A percentile compares a stretch with the other conserved stretches of the same genome.
These are phyloP conservation scores for Coffea humblotiana DNA, from an alignment of 305 asterid species.

Conservation along the genomic window DNA sequence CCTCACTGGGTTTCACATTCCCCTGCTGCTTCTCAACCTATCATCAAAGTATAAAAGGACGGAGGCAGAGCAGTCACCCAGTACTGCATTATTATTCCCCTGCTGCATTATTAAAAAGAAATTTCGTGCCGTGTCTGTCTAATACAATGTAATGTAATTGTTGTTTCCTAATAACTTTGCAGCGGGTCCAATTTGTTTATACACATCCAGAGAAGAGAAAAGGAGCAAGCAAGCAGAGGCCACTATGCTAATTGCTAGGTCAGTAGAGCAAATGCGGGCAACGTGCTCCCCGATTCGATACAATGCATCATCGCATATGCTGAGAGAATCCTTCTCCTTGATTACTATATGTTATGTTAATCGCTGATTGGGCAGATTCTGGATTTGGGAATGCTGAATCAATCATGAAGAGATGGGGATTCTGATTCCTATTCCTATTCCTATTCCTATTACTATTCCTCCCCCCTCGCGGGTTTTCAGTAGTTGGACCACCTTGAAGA, in stretches of 20 bases:
- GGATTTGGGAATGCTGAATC: constrained; percentile 50
- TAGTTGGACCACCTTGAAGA: constrained; percentile 45
- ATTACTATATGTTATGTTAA: constrained; percentile 19
- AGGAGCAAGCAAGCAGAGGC: background rate
- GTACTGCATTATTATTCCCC: background rate
- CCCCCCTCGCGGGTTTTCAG: constrained; percentile 18
- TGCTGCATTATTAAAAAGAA: too few species aligned
- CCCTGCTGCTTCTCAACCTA: background rate
- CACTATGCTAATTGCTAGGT: background rate
- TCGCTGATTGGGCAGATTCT: constrained; percentile 33
- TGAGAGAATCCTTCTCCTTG: constrained; percentile 27
- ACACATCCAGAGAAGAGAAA: background rate
- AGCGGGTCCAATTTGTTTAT: background rate
- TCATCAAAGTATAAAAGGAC: background rate
- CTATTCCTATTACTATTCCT: too few species aligned
- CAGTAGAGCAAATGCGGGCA: background rate
- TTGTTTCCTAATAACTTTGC: background rate
- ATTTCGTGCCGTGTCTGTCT: background rate
- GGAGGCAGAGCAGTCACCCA: background rate
- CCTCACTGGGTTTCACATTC: constrained; percentile 19
- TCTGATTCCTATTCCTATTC: constrained; percentile 25
- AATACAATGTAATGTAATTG: background rate
- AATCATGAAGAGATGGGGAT: constrained; percentile 41
- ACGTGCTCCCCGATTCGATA: constrained; percentile 20
- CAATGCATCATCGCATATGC: constrained; percentile 19